Conservation (phyloP, 2,329 filamentous ascomycete species). For the Lithohypha guttulata region DNA sequence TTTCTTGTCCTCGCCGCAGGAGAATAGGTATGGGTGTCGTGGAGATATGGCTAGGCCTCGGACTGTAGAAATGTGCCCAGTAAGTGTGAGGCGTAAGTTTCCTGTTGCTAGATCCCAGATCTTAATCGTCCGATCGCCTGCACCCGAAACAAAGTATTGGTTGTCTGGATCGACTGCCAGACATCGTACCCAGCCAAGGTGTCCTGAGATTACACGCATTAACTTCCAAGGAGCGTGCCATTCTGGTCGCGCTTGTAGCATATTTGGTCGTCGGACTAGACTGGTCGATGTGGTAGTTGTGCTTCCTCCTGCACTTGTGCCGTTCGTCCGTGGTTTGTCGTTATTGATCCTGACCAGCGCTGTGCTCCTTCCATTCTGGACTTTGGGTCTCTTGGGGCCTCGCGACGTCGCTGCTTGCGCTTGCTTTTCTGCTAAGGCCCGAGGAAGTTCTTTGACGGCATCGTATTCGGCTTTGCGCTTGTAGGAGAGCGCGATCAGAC, state of each 20-base stretch:
- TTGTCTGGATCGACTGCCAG: slow-evolving; percentile 92
- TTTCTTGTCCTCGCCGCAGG: slow-evolving; percentile 98
- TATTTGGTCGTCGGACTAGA: slow-evolving; percentile 52
- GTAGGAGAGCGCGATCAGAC: slow-evolving; percentile 31
- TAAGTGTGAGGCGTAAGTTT: slow-evolving; percentile 71
- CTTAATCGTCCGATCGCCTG: slow-evolving; percentile 94
- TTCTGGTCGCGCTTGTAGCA: slow-evolving; percentile 65
- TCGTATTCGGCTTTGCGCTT: slow-evolving; percentile 57
- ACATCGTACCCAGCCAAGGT: slow-evolving; percentile 85
- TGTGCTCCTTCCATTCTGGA: slow-evolving; percentile 47
- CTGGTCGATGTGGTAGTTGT: slow-evolving; percentile 30
- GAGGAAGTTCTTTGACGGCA: slow-evolving; percentile 64
- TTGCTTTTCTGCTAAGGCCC: slow-evolving; percentile 68
- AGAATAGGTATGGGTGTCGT: slow-evolving; percentile 92
- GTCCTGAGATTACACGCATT: slow-evolving; percentile 93
- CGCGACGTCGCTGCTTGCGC: slow-evolving; percentile 51
- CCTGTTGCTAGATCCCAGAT: slow-evolving; percentile 95
- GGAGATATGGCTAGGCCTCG: slow-evolving; percentile 85
- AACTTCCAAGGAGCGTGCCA: slow-evolving; percentile 99
- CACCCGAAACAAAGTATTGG: slow-evolving; percentile 93
- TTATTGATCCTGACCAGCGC: slow-evolving; percentile 51
- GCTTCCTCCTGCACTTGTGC: slow-evolving; percentile 24
- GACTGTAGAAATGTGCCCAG: slow-evolving; percentile 88
- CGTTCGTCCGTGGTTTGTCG: slow-evolving; percentile 29
- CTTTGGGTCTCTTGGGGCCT: slow-evolving; percentile 53